These are phyloP conservation scores for Phytophthora capsici DNA, from an alignment of 352 stramenopile genomes.

Conservation along the genomic window DNA sequence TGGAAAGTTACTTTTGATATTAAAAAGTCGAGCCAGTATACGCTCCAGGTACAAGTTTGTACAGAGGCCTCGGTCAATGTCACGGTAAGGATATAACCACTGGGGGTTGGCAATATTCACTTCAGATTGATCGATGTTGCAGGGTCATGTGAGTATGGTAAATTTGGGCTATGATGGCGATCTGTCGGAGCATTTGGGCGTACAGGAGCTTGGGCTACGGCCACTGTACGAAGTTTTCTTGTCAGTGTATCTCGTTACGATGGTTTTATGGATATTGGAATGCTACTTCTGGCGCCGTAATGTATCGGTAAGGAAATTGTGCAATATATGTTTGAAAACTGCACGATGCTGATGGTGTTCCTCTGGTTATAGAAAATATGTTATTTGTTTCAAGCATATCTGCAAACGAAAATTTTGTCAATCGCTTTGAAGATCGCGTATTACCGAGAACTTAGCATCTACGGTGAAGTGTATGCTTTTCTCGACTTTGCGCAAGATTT, in stretches of 20 bases:
- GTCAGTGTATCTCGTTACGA: slow-evolving; percentile 45
- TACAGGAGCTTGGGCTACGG: slow-evolving; percentile 64
- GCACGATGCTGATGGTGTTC: neutral
- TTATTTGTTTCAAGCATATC: slow-evolving; percentile 52
- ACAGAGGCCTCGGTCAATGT: slow-evolving; percentile 58
- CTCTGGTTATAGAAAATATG: slow-evolving; percentile 50
- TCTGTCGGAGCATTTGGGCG: slow-evolving; percentile 65
- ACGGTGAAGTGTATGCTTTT: slow-evolving; percentile 33
- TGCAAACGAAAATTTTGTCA: slow-evolving; percentile 64
- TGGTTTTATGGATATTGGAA: slow-evolving; percentile 58
- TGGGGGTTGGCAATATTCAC: neutral
- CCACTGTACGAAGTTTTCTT: slow-evolving; percentile 67
- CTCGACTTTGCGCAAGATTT: slow-evolving; percentile 45
- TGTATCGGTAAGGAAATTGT: slow-evolving; percentile 38
- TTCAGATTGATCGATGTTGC: neutral
- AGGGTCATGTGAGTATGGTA: slow-evolving; percentile 56
- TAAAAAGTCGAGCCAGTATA: slow-evolving; percentile 56
- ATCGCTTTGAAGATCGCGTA: slow-evolving; percentile 59
- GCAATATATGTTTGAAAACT: neutral
- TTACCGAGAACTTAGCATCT: slow-evolving; percentile 51
- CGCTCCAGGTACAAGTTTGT: slow-evolving; percentile 67
- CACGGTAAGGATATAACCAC: slow-evolving; percentile 24
- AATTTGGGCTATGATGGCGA: slow-evolving; percentile 59
- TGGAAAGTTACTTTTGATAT: slow-evolving; percentile 47
- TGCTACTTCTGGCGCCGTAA: slow-evolving; percentile 48